Evolutionary conservation across 106 monocot species (phyloP).

Genomic region (Agapanthus africanus): DNA sequence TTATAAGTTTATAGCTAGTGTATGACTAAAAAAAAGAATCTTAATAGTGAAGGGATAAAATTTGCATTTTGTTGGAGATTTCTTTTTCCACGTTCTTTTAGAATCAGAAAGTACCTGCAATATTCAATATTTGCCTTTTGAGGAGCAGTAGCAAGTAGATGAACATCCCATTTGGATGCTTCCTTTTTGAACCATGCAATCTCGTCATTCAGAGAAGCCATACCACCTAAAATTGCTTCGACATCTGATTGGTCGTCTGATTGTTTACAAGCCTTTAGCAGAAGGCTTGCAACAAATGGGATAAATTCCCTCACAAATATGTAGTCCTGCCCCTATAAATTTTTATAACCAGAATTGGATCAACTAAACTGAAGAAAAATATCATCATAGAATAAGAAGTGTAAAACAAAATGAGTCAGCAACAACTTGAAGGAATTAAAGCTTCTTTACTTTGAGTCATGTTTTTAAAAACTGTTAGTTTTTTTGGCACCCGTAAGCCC

Average conservation of each 20-base stretch:
- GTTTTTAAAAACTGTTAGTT: no score
- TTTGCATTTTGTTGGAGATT: no score
- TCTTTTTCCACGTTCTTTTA: no score
- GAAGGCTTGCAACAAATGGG: slow-evolving; percentile 68
- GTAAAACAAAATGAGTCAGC: background rate
- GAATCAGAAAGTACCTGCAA: no score
- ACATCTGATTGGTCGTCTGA: slow-evolving; percentile 46
- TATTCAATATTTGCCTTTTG: slow-evolving; percentile 67
- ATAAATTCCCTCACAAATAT: slow-evolving; percentile 84
- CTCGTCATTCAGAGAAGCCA: slow-evolving; percentile 68
- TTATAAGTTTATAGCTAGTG: no score
- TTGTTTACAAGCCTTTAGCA: slow-evolving; percentile 70
- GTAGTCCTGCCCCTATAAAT: slow-evolving; percentile 79
- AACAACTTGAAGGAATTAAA: no score
- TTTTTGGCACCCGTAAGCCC: no score
- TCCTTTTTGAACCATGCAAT: slow-evolving; percentile 83
- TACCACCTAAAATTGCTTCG: slow-evolving; percentile 64
- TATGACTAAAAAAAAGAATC: no score
- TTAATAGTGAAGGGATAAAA: no score
- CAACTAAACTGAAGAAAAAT: background rate
- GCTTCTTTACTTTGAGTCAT: no score
- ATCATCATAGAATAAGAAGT: background rate
- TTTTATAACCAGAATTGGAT: background rate
- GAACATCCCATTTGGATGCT: slow-evolving; percentile 70
- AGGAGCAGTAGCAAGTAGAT: slow-evolving; percentile 35